A percentile compares a stretch with the other conserved stretches of the same genome.
phyloP scores from a whole-genome alignment of 306 rosid genomes.

The Rubus idaeus region DNA sequence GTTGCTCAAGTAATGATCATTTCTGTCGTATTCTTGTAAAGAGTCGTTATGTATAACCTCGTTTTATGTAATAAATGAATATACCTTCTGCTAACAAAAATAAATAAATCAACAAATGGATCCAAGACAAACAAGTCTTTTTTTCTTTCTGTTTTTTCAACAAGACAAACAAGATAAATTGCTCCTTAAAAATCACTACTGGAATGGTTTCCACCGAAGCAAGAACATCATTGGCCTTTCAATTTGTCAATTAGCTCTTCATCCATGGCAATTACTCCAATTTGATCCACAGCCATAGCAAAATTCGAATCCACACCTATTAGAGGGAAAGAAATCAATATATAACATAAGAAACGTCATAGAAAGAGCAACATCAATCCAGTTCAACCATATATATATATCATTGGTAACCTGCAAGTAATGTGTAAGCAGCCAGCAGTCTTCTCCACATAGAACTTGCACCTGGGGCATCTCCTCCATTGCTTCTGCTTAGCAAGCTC shows the following conservation, averaged over 20 bases:
- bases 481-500: slow-evolving; percentile 41
- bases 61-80: too few species aligned
- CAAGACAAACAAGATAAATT: too few species aligned
- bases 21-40: too few species aligned
- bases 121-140: background rate
- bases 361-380: too few species aligned
- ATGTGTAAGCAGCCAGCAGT: slow-evolving; percentile 44
- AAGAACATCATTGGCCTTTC: background rate
- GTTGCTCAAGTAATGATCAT: too few species aligned
- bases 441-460: slow-evolving; percentile 55
- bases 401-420: slow-evolving; percentile 45
- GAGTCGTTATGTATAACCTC: too few species aligned
- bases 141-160: too few species aligned
- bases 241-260: background rate
- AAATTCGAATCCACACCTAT: slow-evolving; percentile 43
- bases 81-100: background rate
- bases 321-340: background rate
- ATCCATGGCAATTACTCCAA: slow-evolving; percentile 22
- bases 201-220: too few species aligned
- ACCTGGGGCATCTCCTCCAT: slow-evolving; percentile 57
- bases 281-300: slow-evolving; percentile 46
- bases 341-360: too few species aligned
- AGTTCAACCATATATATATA: too few species aligned
- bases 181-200: too few species aligned
- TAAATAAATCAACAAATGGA: background rate